phyloP scores from a whole-genome alignment of 495 filamentous ascomycete species.

The Penicillium crystallinum region DNA sequence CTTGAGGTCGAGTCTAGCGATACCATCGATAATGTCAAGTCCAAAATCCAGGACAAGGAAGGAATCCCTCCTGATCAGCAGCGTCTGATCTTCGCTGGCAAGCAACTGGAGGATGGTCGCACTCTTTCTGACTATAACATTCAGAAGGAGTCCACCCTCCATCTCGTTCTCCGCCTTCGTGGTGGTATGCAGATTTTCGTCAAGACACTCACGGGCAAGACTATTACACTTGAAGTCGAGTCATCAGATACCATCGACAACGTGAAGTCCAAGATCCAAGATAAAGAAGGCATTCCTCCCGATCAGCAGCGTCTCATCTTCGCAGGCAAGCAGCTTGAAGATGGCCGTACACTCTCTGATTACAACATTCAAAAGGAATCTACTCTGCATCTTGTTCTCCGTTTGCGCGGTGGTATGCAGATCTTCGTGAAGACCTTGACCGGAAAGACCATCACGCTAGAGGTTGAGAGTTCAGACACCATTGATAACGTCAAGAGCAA shows the following conservation, averaged over 20 bases:
- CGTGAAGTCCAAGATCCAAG: conserved; percentile 96
- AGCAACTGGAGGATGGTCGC: conserved; percentile 67
- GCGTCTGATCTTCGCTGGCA: conserved; percentile 67
- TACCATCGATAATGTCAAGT: conserved; percentile 94
- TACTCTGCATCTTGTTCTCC: conserved; percentile 94
- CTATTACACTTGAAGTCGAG: conserved; percentile 67
- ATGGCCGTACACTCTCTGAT: conserved; percentile 87
- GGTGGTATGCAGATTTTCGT: conserved; percentile 75
- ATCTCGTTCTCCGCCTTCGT: conserved; percentile 65
- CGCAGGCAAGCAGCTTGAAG: conserved; percentile 92
- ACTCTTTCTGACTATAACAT: conserved; percentile 72
- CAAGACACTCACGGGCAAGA: conserved; percentile 69
- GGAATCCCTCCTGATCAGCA: conserved; percentile 76
- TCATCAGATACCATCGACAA: conserved; percentile 95
- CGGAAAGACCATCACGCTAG: conserved; percentile 87
- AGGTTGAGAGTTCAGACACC: conserved; percentile 84
- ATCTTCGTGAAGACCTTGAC: conserved; percentile 94
- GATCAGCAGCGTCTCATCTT: conserved; percentile 95
- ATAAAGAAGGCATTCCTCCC: conserved; percentile 93
- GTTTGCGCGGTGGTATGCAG: conserved; percentile 96
- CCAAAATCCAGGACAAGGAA: conserved; percentile 75
- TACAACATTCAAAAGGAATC: conserved; percentile 99
- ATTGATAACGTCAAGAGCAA: conserved; percentile 92
- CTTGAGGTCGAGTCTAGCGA: conserved; percentile 95
- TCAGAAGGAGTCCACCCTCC: conserved; percentile 67